Conservation (phyloP, 192 early-diverging fungal genomes). For the Gamsiella multidivaricata region DNA sequence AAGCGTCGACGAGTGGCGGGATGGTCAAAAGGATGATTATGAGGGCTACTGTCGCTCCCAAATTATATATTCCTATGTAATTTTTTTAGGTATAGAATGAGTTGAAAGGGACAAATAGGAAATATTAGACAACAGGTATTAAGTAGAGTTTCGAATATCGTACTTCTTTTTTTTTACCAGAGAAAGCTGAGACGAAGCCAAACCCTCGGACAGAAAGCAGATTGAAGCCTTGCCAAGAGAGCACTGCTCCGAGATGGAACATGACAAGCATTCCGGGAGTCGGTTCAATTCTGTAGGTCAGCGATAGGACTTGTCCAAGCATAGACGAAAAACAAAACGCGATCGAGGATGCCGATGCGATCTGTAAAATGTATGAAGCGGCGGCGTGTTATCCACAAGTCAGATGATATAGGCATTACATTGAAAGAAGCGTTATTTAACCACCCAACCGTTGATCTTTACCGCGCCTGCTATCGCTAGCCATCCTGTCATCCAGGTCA, state of each 20-base stretch:
- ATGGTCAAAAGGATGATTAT: constrained; percentile 22
- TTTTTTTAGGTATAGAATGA: not conserved
- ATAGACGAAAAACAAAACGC: constrained; percentile 41
- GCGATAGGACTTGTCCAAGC: constrained; percentile 20
- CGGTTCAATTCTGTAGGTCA: constrained; percentile 8
- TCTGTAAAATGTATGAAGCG: not conserved
- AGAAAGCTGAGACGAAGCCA: constrained; percentile 22
- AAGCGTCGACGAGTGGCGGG: constrained; percentile 10
- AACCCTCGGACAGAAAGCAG: constrained; percentile 27
- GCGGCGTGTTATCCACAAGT: too few species aligned
- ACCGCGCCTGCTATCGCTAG: constrained; percentile 34
- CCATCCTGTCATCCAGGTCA: constrained; percentile 49
- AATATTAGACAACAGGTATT: not conserved
- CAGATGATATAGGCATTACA: too few species aligned
- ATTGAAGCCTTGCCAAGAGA: constrained; percentile 39
- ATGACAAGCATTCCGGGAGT: constrained; percentile 43
- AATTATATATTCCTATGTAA: constrained; percentile 15
- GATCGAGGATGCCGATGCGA: constrained; percentile 24
- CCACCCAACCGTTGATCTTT: constrained; percentile 10
- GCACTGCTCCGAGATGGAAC: constrained; percentile 33
- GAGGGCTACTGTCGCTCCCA: constrained; percentile 23
- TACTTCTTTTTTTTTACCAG: constrained; percentile 12
- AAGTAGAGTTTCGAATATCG: not conserved
- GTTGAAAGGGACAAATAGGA: too few species aligned
- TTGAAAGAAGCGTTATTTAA: too few species aligned